A percentile compares a stretch with the other conserved stretches of the same genome.
phyloP scores from a whole-genome alignment of 495 filamentous ascomycete genomes.

The Tuber umbilicatum region DNA sequence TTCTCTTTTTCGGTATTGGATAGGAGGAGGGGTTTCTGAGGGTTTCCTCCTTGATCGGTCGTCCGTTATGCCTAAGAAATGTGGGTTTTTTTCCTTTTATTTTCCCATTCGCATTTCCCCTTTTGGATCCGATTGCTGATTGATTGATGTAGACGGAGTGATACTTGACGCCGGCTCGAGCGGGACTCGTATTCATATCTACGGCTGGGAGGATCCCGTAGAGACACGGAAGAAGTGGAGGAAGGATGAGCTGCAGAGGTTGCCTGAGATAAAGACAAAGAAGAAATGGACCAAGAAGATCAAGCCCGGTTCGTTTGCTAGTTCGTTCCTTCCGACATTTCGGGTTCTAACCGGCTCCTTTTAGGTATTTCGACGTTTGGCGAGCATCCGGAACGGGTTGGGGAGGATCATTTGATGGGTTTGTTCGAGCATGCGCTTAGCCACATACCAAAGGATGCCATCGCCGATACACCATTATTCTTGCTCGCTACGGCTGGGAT shows the following conservation, averaged over 20 bases:
- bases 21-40: background rate
- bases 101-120: background rate
- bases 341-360: constrained; percentile 6
- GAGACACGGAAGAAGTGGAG: constrained; percentile 59
- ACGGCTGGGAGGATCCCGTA: constrained; percentile 75
- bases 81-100: background rate
- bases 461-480: constrained; percentile 82
- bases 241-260: constrained; percentile 54
- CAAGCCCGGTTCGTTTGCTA: constrained; percentile 57
- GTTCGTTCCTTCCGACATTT: background rate
- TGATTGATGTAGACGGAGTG: constrained; percentile 45
- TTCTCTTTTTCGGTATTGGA: background rate
- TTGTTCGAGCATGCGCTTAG: constrained; percentile 77
- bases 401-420: constrained; percentile 68
- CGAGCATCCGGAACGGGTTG: constrained; percentile 65
- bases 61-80: constrained; percentile 10
- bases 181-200: constrained; percentile 88
- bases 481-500: constrained; percentile 96
- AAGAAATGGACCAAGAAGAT: constrained; percentile 91
- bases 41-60: background rate
- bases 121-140: background rate
- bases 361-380: constrained; percentile 83
- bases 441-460: constrained; percentile 70
- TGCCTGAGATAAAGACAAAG: constrained; percentile 76
- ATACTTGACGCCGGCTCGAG: constrained; percentile 60